Conservation (phyloP, 2,329 filamentous ascomycete species). For the Colletotrichum ledebouriae region DNA sequence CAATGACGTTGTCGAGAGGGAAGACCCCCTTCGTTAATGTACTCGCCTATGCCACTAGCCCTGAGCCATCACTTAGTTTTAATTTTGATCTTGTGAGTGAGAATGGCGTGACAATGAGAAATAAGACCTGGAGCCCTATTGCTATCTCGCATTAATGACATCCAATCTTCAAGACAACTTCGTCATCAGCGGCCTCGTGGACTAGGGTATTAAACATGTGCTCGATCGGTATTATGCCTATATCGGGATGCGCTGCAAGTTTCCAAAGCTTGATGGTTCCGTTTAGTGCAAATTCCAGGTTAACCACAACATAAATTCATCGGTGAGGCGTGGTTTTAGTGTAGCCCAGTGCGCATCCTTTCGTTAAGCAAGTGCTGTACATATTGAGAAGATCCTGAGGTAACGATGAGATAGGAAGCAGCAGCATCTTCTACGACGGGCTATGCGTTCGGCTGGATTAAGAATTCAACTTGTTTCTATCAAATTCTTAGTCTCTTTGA, state of each 20-base stretch:
- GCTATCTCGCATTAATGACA: constrained; percentile 1
- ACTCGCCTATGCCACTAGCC: neutral
- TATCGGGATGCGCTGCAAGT: constrained; percentile 1
- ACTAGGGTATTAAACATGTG: neutral
- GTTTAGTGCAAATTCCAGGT: neutral
- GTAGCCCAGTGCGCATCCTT: neutral
- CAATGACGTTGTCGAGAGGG: neutral
- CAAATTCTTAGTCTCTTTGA: neutral
- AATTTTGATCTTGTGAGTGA: constrained; percentile 1
- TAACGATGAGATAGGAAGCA: neutral
- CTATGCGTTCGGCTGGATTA: neutral
- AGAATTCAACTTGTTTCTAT: neutral
- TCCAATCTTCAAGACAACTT: neutral
- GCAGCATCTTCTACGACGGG: neutral
- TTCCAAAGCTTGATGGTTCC: constrained; percentile 3
- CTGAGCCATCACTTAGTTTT: neutral
- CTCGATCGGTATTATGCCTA: neutral
- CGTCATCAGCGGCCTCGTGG: neutral
- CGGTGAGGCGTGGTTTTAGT: neutral
- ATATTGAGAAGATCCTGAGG: constrained; percentile 2
- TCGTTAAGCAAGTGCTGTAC: constrained; percentile 5
- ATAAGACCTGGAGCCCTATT: neutral
- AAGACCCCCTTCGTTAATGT: neutral
- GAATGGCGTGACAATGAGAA: constrained; percentile 1
- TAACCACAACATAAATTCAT: neutral